phyloP scores from a whole-genome alignment of 225 moss, liverwort and hornwort genomes.

The Neckera pumila region DNA sequence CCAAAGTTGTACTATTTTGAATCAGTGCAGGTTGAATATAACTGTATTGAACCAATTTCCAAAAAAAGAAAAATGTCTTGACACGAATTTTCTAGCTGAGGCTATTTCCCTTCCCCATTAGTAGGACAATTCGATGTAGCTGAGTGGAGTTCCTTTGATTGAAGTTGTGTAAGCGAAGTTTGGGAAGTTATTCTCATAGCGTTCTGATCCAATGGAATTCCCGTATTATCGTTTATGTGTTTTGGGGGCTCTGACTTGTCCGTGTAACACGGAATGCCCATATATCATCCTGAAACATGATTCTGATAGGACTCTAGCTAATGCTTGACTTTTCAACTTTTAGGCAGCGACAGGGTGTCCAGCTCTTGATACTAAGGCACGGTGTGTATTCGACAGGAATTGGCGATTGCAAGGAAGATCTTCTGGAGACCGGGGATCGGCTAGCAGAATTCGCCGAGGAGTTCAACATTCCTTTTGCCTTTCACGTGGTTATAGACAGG shows the following conservation, averaged over 20 bases:
- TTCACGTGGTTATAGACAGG: slow-evolving; percentile 86
- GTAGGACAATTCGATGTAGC: background rate
- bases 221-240: background rate
- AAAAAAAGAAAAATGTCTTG: background rate
- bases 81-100: background rate
- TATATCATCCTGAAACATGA: background rate
- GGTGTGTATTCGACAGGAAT: slow-evolving; percentile 22
- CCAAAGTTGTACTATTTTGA: background rate
- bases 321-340: background rate
- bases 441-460: slow-evolving; percentile 88
- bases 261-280: background rate
- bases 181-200: background rate
- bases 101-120: background rate
- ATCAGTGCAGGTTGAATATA: background rate
- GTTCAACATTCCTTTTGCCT: slow-evolving; percentile 75
- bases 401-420: slow-evolving; percentile 95
- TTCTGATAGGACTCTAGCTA: background rate
- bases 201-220: background rate
- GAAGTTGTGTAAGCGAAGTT: background rate
- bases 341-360: background rate
- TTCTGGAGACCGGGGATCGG: slow-evolving; percentile 87
- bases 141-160: background rate
- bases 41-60: background rate
- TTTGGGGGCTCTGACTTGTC: background rate
- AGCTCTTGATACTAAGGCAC: background rate